Evolutionary conservation across 768 basidiomycete genomes (phyloP).

Genomic region (Russula compacta): DNA sequence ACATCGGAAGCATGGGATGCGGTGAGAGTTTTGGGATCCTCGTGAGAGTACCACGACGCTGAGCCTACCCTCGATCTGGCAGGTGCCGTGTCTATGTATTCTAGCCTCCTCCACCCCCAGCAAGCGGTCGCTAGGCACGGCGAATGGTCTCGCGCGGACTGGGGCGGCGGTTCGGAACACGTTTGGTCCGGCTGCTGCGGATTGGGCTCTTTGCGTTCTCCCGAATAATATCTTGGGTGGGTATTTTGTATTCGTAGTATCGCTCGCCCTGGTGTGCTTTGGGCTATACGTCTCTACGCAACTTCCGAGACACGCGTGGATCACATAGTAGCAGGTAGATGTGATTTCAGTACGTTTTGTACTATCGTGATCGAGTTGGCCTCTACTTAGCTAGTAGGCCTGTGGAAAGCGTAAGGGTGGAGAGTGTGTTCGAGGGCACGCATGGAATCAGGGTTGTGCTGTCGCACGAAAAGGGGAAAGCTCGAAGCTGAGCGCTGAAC

Average conservation of each 20-base stretch:
- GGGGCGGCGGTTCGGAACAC: constrained; percentile 31
- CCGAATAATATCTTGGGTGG: constrained; percentile 40
- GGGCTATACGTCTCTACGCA: not conserved
- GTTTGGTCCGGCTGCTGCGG: constrained; percentile 47
- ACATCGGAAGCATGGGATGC: constrained; percentile 10
- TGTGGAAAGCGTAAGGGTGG: too few relatives aligned
- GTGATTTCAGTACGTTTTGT: too few relatives aligned
- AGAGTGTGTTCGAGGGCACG: too few relatives aligned
- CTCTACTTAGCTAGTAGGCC: too few relatives aligned
- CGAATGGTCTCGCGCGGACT: constrained; percentile 46
- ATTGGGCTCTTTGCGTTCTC: constrained; percentile 63
- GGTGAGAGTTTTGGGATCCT: not conserved
- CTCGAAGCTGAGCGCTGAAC: too few relatives aligned
- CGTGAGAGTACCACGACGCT: too few relatives aligned
- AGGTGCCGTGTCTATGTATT: constrained; percentile 70
- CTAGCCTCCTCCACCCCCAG: constrained; percentile 57
- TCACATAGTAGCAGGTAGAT: too few relatives aligned
- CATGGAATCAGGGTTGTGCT: too few relatives aligned
- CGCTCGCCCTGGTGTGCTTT: not conserved
- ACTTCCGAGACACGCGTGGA: constrained; percentile 2
- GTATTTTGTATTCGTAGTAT: constrained; percentile 5
- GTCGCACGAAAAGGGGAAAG: too few relatives aligned
- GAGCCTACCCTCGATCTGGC: too few relatives aligned
- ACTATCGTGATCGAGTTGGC: too few relatives aligned
- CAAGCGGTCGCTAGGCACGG: constrained; percentile 54